Base-by-base conservation (phyloP, 2,329 filamentous ascomycete species). In the Diatrype stigma region DNA sequence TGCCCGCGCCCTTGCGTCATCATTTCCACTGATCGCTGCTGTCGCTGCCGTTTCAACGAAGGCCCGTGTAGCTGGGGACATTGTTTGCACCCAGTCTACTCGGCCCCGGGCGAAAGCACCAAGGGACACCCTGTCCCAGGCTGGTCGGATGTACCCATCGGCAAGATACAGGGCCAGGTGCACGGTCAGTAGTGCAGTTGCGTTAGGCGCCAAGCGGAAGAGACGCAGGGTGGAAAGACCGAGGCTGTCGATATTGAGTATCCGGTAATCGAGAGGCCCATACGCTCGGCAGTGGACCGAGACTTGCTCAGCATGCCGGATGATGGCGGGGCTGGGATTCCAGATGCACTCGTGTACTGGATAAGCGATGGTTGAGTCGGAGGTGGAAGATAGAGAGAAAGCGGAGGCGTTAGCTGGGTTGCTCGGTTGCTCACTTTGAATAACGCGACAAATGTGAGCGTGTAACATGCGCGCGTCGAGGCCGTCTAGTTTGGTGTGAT, bases 401-500 rank as follows among this genome's bases (percentile, higher is more conserved):
- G 11, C 47, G 46, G 26, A 1, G 14, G 26, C 11, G 42, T 30
- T n/a, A n/a, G n/a, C n/a, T n/a, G n/a, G n/a, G n/a, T n/a, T n/a
- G n/a, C n/a, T n/a, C n/a, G n/a, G n/a, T n/a, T n/a, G n/a, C n/a
- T n/a, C n/a, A n/a, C n/a, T n/a, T n/a, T n/a, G n/a, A n/a, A n/a
- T n/a, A n/a, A n/a, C n/a, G n/a, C n/a, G n/a, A n/a, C n/a, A n/a
- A 19, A 54, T 1, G 30, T 56, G 53, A 4, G 19, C 14, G 23
- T 57, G 55, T 8, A 56, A 35, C n/a, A 16, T n/a, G 5, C 52
- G 53, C 3, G 38, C 53, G 28, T 59, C 55, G 1, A 56, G 35
- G 5, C 50, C 55, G 21, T 59, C 57, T 6, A 57, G 12, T 38
- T 59, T 59, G n/a, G 57, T 26, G 21, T 59, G 57, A 22, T 57